Base-by-base conservation (phyloP, 257 asterid species). In the Solanum acaule region DNA sequence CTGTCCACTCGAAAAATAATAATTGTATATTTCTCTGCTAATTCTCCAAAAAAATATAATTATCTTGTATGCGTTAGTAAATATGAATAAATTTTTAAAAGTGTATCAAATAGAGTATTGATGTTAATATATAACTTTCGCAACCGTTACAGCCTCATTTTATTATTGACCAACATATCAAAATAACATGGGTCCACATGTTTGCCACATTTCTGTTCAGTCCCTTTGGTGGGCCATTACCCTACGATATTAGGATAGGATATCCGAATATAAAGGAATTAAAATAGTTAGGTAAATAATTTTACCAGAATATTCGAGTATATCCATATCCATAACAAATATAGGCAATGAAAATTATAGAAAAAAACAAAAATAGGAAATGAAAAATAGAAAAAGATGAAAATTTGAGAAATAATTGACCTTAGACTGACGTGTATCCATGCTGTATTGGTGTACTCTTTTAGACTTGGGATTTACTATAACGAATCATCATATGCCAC, bases 401-500 rank as follows among this genome's bases (percentile, higher is more conserved):
- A 88, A 70, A 37, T 15, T 79, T 46, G 40, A 1, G 29, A 81
- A 91, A 91, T 91, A 87, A 91, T 93, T 91, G 92, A 89, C 89
- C 83, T 5, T 3, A 56, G n/a, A 56, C 94, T 93, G 95, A 95
- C 96, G 98, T 94, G 98, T 96, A 96, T 92, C 98, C 95, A 78
- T 88, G 94, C 90, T 94, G 96, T 92, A 16, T 78, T 52, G 42
- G 23, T 4, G 35, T 27, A 8, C 90, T 83, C 87, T 68, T 88
- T 25, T 10, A 0, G 10, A 31, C 22, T 88, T 84, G 88, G 18
- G 40, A 79, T 44, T 27, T 79, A 79, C 67, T 27, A 4, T 5
- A 10, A 90, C 86, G 93, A 90, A 88, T 77, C 33, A 20, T 29
- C 2, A 23, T 37, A 22, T 76, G 11, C 83, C 59, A 37, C 59